A percentile compares a stretch with the other conserved stretches of the same genome.
These are phyloP conservation scores for Samsoniella hepiali DNA, from an alignment of 2,329 filamentous ascomycete species.

Conservation along the genomic window DNA sequence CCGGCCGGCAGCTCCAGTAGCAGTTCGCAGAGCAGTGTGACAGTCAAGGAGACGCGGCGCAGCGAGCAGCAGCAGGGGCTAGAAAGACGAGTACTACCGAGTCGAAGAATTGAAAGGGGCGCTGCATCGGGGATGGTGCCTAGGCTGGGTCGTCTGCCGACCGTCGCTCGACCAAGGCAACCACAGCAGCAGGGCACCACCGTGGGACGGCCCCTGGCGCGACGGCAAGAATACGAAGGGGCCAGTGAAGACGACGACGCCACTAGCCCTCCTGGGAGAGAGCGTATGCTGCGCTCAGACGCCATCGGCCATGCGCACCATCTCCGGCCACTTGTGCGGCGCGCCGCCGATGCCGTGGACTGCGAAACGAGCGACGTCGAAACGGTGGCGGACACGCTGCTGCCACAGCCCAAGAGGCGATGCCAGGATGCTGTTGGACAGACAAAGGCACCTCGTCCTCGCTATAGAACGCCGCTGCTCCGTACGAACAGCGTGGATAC, in stretches of 20 bases:
- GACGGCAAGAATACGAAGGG: constrained; percentile 2
- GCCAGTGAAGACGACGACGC: neutral
- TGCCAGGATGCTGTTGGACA: neutral
- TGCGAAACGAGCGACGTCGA: neutral
- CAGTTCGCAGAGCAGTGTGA: neutral
- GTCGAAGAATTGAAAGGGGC: neutral
- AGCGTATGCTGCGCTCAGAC: neutral
- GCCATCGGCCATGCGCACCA: neutral
- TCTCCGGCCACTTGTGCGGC: neutral
- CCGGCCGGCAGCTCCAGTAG: neutral
- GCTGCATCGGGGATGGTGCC: neutral
- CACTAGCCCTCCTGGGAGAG: neutral
- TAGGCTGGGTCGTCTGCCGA: neutral
- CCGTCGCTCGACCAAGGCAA: neutral
- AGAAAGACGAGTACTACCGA: neutral
- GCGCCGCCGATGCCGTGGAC: neutral
- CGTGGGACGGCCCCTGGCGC: neutral
- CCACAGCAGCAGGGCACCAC: neutral
- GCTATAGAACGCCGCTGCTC: neutral
- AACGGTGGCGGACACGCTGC: neutral
- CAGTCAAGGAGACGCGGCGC: neutral
- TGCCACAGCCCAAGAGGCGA: neutral
- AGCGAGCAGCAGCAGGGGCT: neutral
- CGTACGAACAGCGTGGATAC: neutral
- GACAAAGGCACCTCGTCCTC: neutral